phyloP scores from a whole-genome alignment of 495 filamentous ascomycete species.

The Annulohypoxylon nitens region DNA sequence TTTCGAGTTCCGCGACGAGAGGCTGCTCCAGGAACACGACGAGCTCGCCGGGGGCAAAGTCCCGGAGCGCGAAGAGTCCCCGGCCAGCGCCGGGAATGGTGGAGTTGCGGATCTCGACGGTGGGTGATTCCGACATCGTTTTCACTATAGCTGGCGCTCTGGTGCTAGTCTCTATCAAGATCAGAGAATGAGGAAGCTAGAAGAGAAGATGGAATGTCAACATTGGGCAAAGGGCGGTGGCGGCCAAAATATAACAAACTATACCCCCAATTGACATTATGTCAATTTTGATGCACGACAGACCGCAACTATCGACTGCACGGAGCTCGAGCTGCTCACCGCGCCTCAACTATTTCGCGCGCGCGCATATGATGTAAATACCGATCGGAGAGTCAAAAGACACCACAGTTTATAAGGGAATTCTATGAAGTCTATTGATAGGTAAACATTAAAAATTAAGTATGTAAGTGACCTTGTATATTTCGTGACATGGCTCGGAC shows the following conservation, averaged over 20 bases:
- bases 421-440: slow-evolving; percentile 6
- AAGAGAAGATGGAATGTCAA: not conserved
- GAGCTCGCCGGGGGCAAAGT: not conserved
- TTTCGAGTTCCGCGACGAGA: not conserved
- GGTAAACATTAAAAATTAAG: slow-evolving; percentile 16
- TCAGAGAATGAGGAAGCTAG: not conserved
- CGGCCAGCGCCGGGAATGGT: too few species aligned
- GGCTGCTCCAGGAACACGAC: not conserved
- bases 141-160: too few species aligned
- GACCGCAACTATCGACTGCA: slow-evolving; percentile 16
- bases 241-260: not conserved
- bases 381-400: not conserved
- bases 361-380: not conserved
- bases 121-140: not conserved
- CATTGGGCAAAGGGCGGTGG: not conserved
- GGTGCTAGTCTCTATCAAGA: not conserved
- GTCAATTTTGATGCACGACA: not conserved
- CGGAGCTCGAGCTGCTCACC: slow-evolving; percentile 7
- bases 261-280: not conserved
- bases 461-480: not conserved
- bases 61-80: not conserved
- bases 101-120: not conserved
- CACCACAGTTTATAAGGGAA: not conserved
- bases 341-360: not conserved
- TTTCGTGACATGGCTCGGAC: slow-evolving; percentile 5